Conservation (phyloP, 306 rosid genomes). For the Cyamopsis tetragonoloba region DNA sequence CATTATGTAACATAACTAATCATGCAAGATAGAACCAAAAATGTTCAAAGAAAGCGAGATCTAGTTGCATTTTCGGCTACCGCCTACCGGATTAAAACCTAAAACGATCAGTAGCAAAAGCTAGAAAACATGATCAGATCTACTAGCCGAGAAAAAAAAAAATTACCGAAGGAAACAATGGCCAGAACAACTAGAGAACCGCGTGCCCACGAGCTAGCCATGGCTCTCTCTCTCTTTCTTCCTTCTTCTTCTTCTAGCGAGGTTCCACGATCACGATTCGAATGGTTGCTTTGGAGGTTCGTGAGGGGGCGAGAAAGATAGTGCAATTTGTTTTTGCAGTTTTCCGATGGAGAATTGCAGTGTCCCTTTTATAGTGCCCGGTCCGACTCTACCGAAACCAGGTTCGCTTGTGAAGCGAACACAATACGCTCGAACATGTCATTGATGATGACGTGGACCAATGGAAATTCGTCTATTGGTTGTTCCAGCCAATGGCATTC, state of each 20-base stretch:
- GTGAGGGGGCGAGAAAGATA: not conserved
- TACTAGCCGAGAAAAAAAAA: not conserved
- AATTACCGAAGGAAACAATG: conserved; percentile 64
- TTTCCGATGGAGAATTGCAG: conserved; percentile 23
- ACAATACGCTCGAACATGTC: conserved; percentile 55
- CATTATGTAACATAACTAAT: not conserved
- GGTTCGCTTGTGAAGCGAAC: not conserved
- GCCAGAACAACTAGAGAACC: conserved; percentile 60
- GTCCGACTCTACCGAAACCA: conserved; percentile 17
- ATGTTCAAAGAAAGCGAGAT: conserved; percentile 24
- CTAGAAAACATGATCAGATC: conserved; percentile 35
- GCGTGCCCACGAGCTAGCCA: conserved; percentile 70
- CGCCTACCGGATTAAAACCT: not conserved
- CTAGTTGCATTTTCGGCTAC: conserved; percentile 27
- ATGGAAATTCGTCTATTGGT: conserved; percentile 17
- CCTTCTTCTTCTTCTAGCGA: not conserved
- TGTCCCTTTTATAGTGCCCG: conserved; percentile 26
- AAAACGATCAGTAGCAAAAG: not conserved
- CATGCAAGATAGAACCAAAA: not conserved
- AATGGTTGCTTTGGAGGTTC: not conserved
- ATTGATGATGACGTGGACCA: conserved; percentile 75
- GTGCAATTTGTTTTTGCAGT: not conserved
- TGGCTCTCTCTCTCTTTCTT: conserved; percentile 17
- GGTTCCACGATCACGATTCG: not conserved
- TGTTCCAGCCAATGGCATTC: conserved; percentile 46